Evolutionary conservation across 208 protist species (phyloP).

Genomic region (Acanthamoeba healyi): DNA sequence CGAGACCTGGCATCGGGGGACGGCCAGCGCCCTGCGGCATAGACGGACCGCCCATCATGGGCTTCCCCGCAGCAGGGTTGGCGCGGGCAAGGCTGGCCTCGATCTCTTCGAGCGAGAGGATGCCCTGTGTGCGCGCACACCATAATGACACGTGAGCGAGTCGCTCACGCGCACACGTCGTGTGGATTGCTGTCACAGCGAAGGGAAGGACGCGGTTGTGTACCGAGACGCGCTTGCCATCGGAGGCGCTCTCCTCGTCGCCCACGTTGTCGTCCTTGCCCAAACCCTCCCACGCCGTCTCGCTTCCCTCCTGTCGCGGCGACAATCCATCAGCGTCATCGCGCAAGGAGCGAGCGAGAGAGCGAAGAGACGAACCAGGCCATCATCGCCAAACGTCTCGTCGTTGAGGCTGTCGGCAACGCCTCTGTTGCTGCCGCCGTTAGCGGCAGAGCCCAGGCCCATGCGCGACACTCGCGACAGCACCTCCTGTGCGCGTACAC

Average conservation of each 20-base stretch:
- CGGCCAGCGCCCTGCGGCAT: too few species aligned
- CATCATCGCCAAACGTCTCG: not conserved
- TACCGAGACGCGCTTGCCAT: too few species aligned
- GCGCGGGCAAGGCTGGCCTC: not conserved
- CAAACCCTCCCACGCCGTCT: not conserved
- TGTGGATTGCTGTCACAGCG: too few species aligned
- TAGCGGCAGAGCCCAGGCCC: not conserved
- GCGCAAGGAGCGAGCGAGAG: not conserved
- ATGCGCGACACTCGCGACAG: not conserved
- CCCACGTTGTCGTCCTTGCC: not conserved
- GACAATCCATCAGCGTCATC: too few species aligned
- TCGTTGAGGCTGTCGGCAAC: not conserved
- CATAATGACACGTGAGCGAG: too few species aligned
- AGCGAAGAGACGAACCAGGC: not conserved
- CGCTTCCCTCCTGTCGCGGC: too few species aligned
- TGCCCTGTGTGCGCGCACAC: not conserved
- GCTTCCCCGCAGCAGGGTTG: not conserved
- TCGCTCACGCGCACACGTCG: too few species aligned
- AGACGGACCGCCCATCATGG: too few species aligned
- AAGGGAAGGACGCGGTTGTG: too few species aligned
- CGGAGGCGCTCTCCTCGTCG: not conserved
- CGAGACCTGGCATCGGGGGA: too few species aligned
- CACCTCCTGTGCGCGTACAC: not conserved
- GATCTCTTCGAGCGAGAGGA: not conserved
- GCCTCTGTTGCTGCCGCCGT: not conserved